Evolutionary conservation across 2,329 filamentous ascomycete genomes (phyloP), one percentile per base, ranked within the genome.

Genomic region (Penicillium sclerotiorum): DNA sequence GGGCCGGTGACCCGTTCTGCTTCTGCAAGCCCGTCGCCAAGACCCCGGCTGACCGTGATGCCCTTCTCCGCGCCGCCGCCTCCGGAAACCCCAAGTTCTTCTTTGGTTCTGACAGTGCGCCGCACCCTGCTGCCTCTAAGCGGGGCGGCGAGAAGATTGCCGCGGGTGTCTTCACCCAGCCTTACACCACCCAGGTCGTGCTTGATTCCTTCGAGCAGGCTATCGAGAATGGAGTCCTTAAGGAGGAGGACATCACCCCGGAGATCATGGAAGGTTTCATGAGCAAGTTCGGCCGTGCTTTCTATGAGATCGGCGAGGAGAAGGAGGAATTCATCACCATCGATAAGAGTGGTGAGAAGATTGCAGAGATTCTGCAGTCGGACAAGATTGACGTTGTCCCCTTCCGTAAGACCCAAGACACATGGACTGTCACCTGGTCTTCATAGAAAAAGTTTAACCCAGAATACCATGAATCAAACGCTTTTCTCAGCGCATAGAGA

Each of bases 1-100:
- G 86, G 77, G 83, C 84, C 17, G 77, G 77, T 45, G 82, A 88
- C 62, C 81, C 91, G 65, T 85, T 93, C 81, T 83, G 86, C 64
- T 95, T 92, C 75, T 89, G 86, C 76, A 89, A 89, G 67, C 86
- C 86, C 5, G 83, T 88, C 25, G 83, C 87, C 43, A 89, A 89
- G 76, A 85, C 83, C 28, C 85, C 89, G 0, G 81, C 79, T 13
- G 86, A 92, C 64, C 81, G 90, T 5, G 81, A 86, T 44, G 88
- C 89, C 5, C 78, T 95, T 33, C 71, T 95, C 45, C 78, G 82
- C 37, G 81, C 84, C 1, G 82, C 78, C 3, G 72, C 73, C 1
- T 77, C 75, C 17, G 80, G 81, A 17, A 71, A 80, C 43, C 71
- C 77, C 2, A 83, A 83, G 56, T 87, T 87, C 70, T 87, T 87